phyloP scores from a whole-genome alignment of 306 rosid species.

The Corylus avellana region DNA sequence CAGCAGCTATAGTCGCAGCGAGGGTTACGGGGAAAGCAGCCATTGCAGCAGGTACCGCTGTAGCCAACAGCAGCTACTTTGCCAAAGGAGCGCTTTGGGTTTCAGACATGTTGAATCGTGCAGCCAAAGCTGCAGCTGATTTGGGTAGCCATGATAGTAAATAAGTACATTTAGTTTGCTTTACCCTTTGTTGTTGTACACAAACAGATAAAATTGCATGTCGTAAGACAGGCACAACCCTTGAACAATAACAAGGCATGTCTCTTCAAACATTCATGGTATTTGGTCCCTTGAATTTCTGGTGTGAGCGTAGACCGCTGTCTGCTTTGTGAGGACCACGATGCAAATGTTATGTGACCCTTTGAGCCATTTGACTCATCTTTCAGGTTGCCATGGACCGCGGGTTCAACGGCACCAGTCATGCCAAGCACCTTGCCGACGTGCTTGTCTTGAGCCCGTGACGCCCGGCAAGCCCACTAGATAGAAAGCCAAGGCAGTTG shows the following conservation, averaged over 20 bases:
- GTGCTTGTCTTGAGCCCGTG: not conserved
- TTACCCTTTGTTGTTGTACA: not conserved
- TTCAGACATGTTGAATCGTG: conserved; percentile 57
- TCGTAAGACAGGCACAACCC: not conserved
- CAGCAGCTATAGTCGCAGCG: conserved; percentile 73
- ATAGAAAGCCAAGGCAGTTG: not conserved
- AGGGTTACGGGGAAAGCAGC: conserved; percentile 76
- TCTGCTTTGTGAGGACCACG: not conserved
- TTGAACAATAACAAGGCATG: not conserved
- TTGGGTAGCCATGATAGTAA: conserved; percentile 41
- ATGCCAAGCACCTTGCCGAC: conserved; percentile 7
- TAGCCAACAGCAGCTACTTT: conserved; percentile 78
- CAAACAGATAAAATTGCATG: not conserved
- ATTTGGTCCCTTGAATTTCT: too few species aligned
- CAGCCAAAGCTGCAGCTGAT: conserved; percentile 68
- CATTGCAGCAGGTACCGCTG: conserved; percentile 63
- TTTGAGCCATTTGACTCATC: too few species aligned
- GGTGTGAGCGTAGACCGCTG: not conserved
- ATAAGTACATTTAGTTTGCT: conserved; percentile 10
- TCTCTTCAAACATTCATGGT: not conserved
- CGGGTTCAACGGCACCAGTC: conserved; percentile 3
- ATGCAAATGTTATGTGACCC: not conserved
- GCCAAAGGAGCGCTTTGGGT: conserved; percentile 89
- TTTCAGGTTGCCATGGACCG: not conserved
- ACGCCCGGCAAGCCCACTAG: not conserved